Evolutionary conservation across 106 monocot species (phyloP).

Genomic region (Dactylorhiza incarnata): DNA sequence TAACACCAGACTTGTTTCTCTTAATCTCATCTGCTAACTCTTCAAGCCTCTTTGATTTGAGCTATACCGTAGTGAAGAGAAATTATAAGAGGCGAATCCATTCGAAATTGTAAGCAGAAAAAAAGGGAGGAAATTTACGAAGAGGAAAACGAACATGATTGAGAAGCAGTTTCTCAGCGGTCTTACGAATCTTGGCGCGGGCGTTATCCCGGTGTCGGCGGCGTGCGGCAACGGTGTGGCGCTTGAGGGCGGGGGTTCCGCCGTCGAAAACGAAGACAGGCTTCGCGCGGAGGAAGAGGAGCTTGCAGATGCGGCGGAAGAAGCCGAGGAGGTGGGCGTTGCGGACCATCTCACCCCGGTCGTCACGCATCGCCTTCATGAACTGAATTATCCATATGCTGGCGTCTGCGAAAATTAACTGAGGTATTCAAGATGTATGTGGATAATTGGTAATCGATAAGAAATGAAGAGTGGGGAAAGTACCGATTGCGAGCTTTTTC

Average conservation of each 20-base stretch:
- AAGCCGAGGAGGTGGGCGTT: constrained; percentile 94
- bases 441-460: background rate
- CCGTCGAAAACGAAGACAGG: constrained; percentile 99
- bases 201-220: constrained; percentile 81
- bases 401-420: constrained; percentile 40
- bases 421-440: background rate
- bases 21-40: constrained; percentile 76
- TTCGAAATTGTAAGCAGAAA: background rate
- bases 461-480: background rate
- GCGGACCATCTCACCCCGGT: constrained; percentile 83
- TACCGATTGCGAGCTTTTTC: constrained; percentile 80
- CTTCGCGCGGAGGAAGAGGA: constrained; percentile 82
- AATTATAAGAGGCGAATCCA: background rate
- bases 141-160: constrained; percentile 41
- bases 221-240: constrained; percentile 76
- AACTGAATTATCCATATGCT: constrained; percentile 99
- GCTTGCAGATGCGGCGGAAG: constrained; percentile 96
- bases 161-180: constrained; percentile 94
- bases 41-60: constrained; percentile 78
- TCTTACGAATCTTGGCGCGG: constrained; percentile 88
- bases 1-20: constrained; percentile 20
- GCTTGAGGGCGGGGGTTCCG: constrained; percentile 85
- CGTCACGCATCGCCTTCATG: constrained; percentile 98
- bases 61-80: constrained; percentile 22
- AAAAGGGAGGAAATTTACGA: background rate